Evolutionary conservation across 176 grass and related monocot species (phyloP).

Genomic region (Poa annua): DNA sequence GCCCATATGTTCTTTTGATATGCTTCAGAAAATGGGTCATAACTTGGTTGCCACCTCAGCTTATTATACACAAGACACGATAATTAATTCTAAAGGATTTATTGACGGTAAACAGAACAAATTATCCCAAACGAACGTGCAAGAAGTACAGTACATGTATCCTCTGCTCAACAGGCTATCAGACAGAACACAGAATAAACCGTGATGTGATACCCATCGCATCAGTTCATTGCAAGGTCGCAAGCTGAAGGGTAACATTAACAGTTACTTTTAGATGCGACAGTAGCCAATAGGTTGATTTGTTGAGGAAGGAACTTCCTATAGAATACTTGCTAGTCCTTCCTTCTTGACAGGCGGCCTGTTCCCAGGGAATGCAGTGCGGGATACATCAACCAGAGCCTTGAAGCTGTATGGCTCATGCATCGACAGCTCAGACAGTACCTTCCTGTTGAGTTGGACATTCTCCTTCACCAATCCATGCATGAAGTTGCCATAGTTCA

Average conservation of each 20-base stretch:
- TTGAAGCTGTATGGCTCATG: constrained; percentile 97
- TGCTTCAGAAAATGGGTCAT: constrained; percentile 21
- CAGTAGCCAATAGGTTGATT: neutral
- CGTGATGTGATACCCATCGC: neutral
- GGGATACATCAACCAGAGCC: constrained; percentile 77
- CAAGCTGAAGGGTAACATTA: neutral
- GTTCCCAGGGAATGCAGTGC: constrained; percentile 81
- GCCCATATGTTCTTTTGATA: neutral
- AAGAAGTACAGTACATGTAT: constrained; percentile 27
- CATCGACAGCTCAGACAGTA: constrained; percentile 87
- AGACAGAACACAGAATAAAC: neutral
- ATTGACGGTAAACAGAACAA: neutral
- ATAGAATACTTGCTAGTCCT: constrained; percentile 66
- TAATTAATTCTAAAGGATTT: neutral
- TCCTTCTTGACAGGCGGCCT: constrained; percentile 55
- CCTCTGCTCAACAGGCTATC: constrained; percentile 5
- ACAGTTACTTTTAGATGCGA: neutral
- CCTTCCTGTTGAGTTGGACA: constrained; percentile 93
- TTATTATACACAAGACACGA: no score
- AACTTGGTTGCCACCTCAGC: neutral
- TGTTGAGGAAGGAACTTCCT: constrained; percentile 11
- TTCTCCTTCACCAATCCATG: constrained; percentile 95
- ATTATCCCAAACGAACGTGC: neutral
- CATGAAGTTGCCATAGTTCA: constrained; percentile 97
- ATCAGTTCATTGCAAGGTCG: neutral